phyloP scores from a whole-genome alignment of 371 early-diverging fungal species.

The Lichtheimia ramosa region DNA sequence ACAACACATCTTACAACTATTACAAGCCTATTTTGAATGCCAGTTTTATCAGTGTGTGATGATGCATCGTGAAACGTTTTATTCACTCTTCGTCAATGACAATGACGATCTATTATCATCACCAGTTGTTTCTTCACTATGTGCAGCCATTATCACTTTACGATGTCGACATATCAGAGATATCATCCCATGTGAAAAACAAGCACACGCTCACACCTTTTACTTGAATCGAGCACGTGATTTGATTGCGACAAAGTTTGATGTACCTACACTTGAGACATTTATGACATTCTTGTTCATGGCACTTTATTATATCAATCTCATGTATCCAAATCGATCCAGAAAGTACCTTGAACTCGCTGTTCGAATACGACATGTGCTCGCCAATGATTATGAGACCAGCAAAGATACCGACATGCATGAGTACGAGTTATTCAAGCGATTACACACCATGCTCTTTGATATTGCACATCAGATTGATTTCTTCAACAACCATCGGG shows the following conservation, averaged over 20 bases:
- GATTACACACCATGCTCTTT: slow-evolving; percentile 24
- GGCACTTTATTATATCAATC: slow-evolving; percentile 28
- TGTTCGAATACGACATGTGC: slow-evolving; percentile 29
- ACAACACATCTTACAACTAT: slow-evolving; percentile 14
- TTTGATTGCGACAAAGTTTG: slow-evolving; percentile 23
- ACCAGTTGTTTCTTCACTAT: slow-evolving; percentile 30
- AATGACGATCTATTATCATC: slow-evolving; percentile 24
- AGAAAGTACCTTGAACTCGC: slow-evolving; percentile 34
- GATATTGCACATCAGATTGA: slow-evolving; percentile 17
- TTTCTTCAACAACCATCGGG: slow-evolving; percentile 28
- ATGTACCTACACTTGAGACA: slow-evolving; percentile 31
- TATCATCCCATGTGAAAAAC: slow-evolving; percentile 26
- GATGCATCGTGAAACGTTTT: slow-evolving; percentile 35
- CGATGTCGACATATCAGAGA: slow-evolving; percentile 27
- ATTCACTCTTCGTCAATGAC: slow-evolving; percentile 24
- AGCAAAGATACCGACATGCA: background rate
- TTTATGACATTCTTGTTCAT: slow-evolving; percentile 28
- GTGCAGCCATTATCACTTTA: slow-evolving; percentile 33
- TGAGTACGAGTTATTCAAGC: slow-evolving; percentile 38
- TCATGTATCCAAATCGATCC: slow-evolving; percentile 28
- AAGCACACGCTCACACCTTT: slow-evolving; percentile 19
- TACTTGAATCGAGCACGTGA: slow-evolving; percentile 24
- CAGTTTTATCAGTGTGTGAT: slow-evolving; percentile 25
- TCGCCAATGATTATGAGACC: slow-evolving; percentile 17
- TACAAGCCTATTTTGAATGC: slow-evolving; percentile 36